Evolutionary conservation across 2,329 filamentous ascomycete genomes (phyloP).

Genomic region (Malbranchea cinnamomea): DNA sequence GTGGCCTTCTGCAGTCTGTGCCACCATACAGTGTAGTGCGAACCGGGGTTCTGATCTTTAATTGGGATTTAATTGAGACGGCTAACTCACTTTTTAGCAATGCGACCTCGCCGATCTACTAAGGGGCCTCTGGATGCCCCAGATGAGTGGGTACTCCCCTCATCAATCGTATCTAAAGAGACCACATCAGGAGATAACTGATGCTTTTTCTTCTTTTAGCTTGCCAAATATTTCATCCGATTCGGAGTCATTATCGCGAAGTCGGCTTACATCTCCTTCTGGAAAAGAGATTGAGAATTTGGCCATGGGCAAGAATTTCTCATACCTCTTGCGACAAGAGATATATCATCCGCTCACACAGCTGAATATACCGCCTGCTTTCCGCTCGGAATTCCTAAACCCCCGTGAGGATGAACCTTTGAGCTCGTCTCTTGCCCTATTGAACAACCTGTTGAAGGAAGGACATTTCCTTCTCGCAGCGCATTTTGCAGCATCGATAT

Average conservation of each 20-base stretch:
- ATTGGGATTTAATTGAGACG: slow-evolving; percentile 4
- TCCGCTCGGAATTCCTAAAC: slow-evolving; percentile 52
- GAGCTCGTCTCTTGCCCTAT: slow-evolving; percentile 21
- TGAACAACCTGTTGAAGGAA: slow-evolving; percentile 50
- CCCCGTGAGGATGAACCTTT: slow-evolving; percentile 46
- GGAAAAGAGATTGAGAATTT: no score
- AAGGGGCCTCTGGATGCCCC: slow-evolving; percentile 59
- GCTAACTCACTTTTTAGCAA: slow-evolving; percentile 18
- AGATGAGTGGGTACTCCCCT: slow-evolving; percentile 46
- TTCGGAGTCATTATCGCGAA: no score
- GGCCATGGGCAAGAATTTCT: slow-evolving; percentile 51
- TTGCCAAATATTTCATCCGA: no score
- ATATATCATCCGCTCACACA: slow-evolving; percentile 70
- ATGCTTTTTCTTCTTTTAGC: no score
- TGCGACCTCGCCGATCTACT: slow-evolving; percentile 39
- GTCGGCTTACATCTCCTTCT: no score
- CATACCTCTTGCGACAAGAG: slow-evolving; percentile 62
- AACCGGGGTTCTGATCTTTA: background rate
- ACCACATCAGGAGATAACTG: no score
- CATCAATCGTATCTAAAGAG: no score
- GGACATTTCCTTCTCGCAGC: slow-evolving; percentile 75
- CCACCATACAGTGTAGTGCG: slow-evolving; percentile 11
- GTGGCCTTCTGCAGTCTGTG: no score
- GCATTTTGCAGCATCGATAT: slow-evolving; percentile 27
- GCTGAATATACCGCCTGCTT: slow-evolving; percentile 45